phyloP scores from a whole-genome alignment of 495 filamentous ascomycete genomes.

The Xylaria sp. region DNA sequence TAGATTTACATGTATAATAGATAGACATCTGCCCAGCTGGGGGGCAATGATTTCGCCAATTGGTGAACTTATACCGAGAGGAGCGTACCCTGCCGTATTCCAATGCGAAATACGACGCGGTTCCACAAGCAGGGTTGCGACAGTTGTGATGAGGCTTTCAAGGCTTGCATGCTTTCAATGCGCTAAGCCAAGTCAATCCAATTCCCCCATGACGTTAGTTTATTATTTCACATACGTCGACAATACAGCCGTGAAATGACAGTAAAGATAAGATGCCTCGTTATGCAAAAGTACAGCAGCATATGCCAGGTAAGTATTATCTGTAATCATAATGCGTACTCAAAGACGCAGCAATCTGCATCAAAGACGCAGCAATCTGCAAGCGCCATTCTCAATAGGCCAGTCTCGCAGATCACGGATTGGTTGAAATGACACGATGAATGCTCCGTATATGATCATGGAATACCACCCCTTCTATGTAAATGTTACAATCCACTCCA shows the following conservation, averaged over 20 bases:
- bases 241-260: neutral
- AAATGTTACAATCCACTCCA: slow-evolving; percentile 19
- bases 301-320: neutral
- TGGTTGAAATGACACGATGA: slow-evolving; percentile 2
- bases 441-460: slow-evolving; percentile 23
- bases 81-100: neutral
- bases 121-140: neutral
- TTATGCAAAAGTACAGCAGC: neutral
- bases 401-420: neutral
- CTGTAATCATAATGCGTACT: neutral
- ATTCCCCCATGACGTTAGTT: neutral
- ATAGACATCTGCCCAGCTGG: too few species aligned
- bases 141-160: neutral
- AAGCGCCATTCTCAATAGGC: neutral
- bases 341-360: neutral
- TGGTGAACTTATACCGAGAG: neutral
- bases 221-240: neutral
- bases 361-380: neutral
- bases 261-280: neutral
- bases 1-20: neutral
- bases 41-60: neutral
- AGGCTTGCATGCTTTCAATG: neutral
- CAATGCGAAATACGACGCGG: neutral
- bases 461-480: slow-evolving; percentile 21
- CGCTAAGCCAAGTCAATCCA: neutral